phyloP scores from a whole-genome alignment of 805 yeast genomes.

The Blastobotrys parvus region DNA sequence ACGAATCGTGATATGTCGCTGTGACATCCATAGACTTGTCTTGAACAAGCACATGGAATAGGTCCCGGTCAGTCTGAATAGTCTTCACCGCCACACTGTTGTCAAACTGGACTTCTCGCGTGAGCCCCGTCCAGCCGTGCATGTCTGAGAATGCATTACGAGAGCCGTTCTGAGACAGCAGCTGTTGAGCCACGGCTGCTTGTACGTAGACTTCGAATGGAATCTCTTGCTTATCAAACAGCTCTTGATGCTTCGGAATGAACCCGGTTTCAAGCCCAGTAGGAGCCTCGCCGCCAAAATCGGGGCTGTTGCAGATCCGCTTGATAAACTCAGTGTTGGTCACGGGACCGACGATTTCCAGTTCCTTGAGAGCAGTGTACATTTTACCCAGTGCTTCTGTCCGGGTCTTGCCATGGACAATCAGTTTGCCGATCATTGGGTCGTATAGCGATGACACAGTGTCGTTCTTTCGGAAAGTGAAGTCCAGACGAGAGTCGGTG shows the following conservation, averaged over 20 bases:
- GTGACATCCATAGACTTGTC: neutral
- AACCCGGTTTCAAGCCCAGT: slow-evolving; percentile 26
- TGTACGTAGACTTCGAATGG: slow-evolving; percentile 22
- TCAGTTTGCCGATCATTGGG: slow-evolving; percentile 28
- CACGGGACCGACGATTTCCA: slow-evolving; percentile 27
- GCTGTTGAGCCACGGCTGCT: slow-evolving; percentile 22
- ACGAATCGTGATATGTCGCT: slow-evolving; percentile 7
- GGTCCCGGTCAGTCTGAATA: slow-evolving; percentile 4
- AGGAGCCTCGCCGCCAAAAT: slow-evolving; percentile 24
- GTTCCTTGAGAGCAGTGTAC: slow-evolving; percentile 22
- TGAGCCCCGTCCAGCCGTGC: neutral
- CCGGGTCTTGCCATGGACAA: slow-evolving; percentile 22
- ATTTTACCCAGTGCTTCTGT: slow-evolving; percentile 23
- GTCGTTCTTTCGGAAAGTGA: slow-evolving; percentile 22
- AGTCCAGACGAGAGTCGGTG: slow-evolving; percentile 23
- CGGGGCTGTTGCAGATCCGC: slow-evolving; percentile 20
- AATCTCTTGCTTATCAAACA: slow-evolving; percentile 10
- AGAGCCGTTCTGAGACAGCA: slow-evolving; percentile 7
- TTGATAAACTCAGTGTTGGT: slow-evolving; percentile 27
- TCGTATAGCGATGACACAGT: slow-evolving; percentile 26
- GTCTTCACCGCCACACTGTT: slow-evolving; percentile 7
- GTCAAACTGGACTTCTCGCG: neutral
- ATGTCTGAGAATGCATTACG: slow-evolving; percentile 8
- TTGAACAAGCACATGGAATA: slow-evolving; percentile 6
- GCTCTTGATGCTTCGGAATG: slow-evolving; percentile 21